Percentiles rank a stretch among this genome's conserved stretches.
Evolutionary conservation across 148 eudicot species (phyloP).

Genomic region (Fagopyrum homotropicum): DNA sequence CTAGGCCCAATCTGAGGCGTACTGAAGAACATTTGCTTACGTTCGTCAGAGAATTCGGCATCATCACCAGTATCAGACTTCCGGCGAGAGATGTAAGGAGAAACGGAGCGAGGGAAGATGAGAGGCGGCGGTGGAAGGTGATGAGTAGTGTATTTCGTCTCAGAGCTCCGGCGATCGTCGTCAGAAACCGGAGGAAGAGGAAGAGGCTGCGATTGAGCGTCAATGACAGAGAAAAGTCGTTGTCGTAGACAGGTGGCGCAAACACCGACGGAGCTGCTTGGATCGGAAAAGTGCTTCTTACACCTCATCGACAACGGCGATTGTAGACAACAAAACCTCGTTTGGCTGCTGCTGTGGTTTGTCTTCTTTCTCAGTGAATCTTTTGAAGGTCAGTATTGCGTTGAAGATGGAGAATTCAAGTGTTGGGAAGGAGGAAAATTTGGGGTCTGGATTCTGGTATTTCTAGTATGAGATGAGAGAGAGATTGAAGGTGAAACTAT

Average conservation of each 20-base stretch:
- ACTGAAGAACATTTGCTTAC: conserved; percentile 35
- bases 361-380: background rate
- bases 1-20: conserved; percentile 55
- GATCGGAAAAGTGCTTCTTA: conserved; percentile 55
- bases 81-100: conserved; percentile 56
- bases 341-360: background rate
- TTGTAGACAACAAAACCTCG: background rate
- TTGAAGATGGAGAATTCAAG: background rate
- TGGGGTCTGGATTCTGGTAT: background rate
- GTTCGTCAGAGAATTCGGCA: conserved; percentile 15
- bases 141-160: background rate
- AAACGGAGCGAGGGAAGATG: conserved; percentile 64
- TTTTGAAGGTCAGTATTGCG: background rate
- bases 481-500: background rate
- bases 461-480: background rate
- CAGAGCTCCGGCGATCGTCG: conserved; percentile 2
- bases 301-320: conserved; percentile 53
- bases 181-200: conserved; percentile 10
- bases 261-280: conserved; percentile 55
- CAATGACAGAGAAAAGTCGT: conserved; percentile 39
- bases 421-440: background rate
- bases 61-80: conserved; percentile 32
- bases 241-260: conserved; percentile 86
- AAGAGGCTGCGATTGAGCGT: conserved; percentile 32
- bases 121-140: conserved; percentile 28